These are phyloP conservation scores for Thalassiosira ordinaria DNA, from an alignment of 352 stramenopile genomes.

Conservation along the genomic window DNA sequence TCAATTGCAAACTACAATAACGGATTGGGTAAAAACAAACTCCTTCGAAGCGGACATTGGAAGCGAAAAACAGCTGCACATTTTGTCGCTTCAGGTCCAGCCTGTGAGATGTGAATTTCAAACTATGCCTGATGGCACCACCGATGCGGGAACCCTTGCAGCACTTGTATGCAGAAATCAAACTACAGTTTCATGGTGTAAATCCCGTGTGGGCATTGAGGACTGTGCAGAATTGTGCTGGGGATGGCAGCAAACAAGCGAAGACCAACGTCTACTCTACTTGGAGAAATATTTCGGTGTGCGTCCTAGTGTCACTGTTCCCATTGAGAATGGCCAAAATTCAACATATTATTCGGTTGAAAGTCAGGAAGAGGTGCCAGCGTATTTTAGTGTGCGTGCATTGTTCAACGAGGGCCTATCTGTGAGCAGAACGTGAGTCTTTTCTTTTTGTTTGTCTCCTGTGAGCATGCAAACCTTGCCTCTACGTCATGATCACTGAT, in stretches of 20 bases:
- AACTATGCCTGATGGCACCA: conserved; percentile 23
- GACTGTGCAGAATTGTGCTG: conserved; percentile 23
- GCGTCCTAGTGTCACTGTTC: conserved; percentile 21
- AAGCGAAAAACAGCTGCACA: conserved; percentile 16
- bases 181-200: too few relatives aligned
- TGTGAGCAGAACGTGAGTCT: conserved; percentile 45
- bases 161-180: too few relatives aligned
- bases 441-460: conserved; percentile 5
- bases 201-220: conserved; percentile 5
- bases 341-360: conserved; percentile 26
- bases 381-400: conserved; percentile 35
- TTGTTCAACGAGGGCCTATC: conserved; percentile 34
- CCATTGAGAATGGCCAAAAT: not conserved
- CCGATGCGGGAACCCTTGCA: too few relatives aligned
- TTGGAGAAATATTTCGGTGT: conserved; percentile 13
- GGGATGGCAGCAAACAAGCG: not conserved
- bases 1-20: conserved; percentile 59
- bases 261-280: conserved; percentile 43
- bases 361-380: conserved; percentile 25
- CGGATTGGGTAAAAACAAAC: conserved; percentile 52
- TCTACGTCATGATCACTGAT: too few relatives aligned
- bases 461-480: too few relatives aligned
- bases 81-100: conserved; percentile 60
- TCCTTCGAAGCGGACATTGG: conserved; percentile 11
- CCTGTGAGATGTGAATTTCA: conserved; percentile 70